Base-by-base conservation (phyloP, 306 rosid genomes). In the Vicia villosa region DNA sequence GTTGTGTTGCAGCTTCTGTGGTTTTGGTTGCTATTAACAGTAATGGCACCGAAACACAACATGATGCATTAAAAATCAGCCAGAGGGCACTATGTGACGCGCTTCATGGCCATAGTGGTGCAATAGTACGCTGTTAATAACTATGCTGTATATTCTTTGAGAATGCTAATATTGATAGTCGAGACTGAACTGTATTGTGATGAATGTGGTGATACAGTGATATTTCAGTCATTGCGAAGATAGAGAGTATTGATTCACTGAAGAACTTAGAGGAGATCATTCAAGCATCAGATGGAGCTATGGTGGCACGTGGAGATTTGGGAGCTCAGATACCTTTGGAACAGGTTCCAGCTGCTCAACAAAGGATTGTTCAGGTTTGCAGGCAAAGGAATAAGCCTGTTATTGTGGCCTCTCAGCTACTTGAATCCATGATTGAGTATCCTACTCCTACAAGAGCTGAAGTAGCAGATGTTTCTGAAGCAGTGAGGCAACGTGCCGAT, bases 381-480 rank as follows among this genome's bases (percentile, higher is more conserved):
- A 84, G 96, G 83, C 95, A 89, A 83, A 80, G 89, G 77, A 95
- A 95, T 82, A 95, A 86, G 76, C 97, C 99, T 34, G 99, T 95
- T 74, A 91, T 95, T 72, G 99, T 95, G 74, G 99, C 99, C 54
- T 95, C 99, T 76, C 99, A 95, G 84, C 74, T 95, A 50, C 99
- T 95, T 16, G 99, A 95, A 32, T 95, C 99, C 26, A 95, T 95
- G 99, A 91, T 95, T 42, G 99, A 95, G 82, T 95, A 95, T 70
- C 99, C 99, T 30, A 91, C 97, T 5, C 99, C 99, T 47, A 95
- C 99, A 15, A 87, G 99, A 80, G 99, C 99, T 36, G 99, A 95
- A 82, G 99, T 95, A 60, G 99, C 99, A 34, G 99, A 95, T 87
- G 97, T 95, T 77, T 95, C 99, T 61, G 99, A 95, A 84, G 99